Base-by-base conservation (phyloP, 345 rosid genomes). In the Lumnitzera racemosa region DNA sequence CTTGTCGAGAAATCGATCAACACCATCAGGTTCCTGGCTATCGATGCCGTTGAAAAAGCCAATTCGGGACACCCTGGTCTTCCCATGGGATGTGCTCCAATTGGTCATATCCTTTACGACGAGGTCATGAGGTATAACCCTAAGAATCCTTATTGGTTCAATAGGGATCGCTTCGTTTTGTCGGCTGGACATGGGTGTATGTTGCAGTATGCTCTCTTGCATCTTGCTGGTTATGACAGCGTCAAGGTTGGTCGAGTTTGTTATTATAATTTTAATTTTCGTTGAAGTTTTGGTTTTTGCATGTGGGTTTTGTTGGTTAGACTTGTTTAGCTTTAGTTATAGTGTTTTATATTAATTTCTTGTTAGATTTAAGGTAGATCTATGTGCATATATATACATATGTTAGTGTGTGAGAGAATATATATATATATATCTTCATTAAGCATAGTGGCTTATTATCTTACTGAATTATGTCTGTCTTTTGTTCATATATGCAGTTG, bases 161-260 rank as follows among this genome's bases (percentile, higher is more conserved):
- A 92, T 69, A 87, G 98, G 23, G 98, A 92, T 64, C 90, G 98
- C 11, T 92, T 92, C 69, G 91, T 92, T 29, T 71, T 92, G 79
- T 89, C 96, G 11, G 98, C 98, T 52, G 98, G 98, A 1, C 98
- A 91, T 51, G 98, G 98, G 3, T 91, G 98, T 36, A 89, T 91
- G 98, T 65, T 91, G 59, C 96, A 89, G 55, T 91, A 91, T 68
- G 96, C 96, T 55, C 77, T 92, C 67, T 86, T 92, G 68, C 98
- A 92, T 69, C 95, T 92, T 46, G 96, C 98, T 68, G 98, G 98
- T 47, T 92, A 92, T 74, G 98, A 89, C 53, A 85, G 96, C 54
- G 94, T 89, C 51, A 56, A 49, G 94, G 96, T 89, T 17, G 23
- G 69, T 58, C 25, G 1, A 20, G 20, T 20, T 20, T 20, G 20